A percentile compares a stretch with the other conserved stretches of the same genome.
Evolutionary conservation across 1,284 basidiomycete genomes (phyloP).

Genomic region (Volvariella volvacea): DNA sequence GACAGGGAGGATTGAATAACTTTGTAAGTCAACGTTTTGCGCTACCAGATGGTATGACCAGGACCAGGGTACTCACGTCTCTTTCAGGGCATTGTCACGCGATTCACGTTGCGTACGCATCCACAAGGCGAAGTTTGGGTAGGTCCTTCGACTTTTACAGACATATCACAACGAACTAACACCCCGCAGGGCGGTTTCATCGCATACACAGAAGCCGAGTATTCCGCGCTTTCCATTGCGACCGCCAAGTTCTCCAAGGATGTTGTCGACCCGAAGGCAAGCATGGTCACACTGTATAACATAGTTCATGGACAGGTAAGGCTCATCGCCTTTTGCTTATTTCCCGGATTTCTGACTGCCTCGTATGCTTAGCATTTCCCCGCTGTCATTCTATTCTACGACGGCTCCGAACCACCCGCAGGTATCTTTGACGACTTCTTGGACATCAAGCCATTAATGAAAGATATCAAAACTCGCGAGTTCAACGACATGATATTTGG

Average conservation of each 20-base stretch:
- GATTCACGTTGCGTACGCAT: conserved; percentile 35
- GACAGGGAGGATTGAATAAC: conserved; percentile 4
- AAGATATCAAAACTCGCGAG: conserved; percentile 27
- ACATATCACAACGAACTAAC: neutral
- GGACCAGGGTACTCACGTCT: no score
- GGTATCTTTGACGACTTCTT: conserved; percentile 40
- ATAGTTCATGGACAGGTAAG: conserved; percentile 30
- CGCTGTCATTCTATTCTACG: conserved; percentile 36
- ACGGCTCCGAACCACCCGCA: conserved; percentile 32
- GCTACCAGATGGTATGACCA: no score
- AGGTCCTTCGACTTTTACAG: neutral
- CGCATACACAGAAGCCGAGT: conserved; percentile 25
- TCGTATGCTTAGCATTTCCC: conserved; percentile 18
- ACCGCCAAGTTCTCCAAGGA: conserved; percentile 36
- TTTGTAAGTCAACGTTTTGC: no score
- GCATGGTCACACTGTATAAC: conserved; percentile 41
- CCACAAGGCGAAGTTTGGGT: conserved; percentile 45
- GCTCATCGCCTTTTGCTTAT: no score
- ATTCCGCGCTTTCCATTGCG: conserved; percentile 32
- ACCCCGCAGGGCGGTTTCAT: conserved; percentile 42
- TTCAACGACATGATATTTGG: conserved; percentile 24
- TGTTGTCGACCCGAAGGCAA: conserved; percentile 47
- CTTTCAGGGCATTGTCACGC: conserved; percentile 46
- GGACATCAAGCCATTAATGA: conserved; percentile 23
- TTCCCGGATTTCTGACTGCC: conserved; percentile 14